phyloP scores from a whole-genome alignment of 441 rosid genomes.

The Cnidoscolus chayamansa region DNA sequence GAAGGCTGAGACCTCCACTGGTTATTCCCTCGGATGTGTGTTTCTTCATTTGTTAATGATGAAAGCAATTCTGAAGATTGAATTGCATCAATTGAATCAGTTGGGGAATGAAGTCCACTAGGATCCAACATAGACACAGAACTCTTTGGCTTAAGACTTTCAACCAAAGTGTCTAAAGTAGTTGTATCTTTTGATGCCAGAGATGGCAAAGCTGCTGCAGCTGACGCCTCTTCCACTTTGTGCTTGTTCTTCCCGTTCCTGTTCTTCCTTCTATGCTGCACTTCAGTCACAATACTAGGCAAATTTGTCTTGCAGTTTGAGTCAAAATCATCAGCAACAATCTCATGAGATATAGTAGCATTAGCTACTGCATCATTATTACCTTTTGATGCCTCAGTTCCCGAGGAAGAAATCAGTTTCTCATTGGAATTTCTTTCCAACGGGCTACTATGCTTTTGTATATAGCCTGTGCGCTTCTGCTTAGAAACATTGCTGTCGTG shows the following conservation, averaged over 20 bases:
- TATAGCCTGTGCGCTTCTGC: constrained; percentile 51
- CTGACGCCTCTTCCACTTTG: constrained; percentile 53
- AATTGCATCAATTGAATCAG: constrained; percentile 45
- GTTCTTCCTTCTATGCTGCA: constrained; percentile 54
- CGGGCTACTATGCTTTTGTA: constrained; percentile 48
- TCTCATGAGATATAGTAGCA: constrained; percentile 33
- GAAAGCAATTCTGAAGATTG: constrained; percentile 44
- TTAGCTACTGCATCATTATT: constrained; percentile 29
- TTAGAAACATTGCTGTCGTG: constrained; percentile 40
- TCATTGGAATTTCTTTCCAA: constrained; percentile 44
- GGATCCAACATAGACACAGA: constrained; percentile 39
- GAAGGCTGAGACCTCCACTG: constrained; percentile 69
- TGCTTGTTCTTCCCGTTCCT: constrained; percentile 62
- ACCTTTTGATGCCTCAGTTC: constrained; percentile 34
- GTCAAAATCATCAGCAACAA: constrained; percentile 33
- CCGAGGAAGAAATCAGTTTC: constrained; percentile 30
- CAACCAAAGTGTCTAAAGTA: constrained; percentile 30
- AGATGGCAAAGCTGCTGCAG: constrained; percentile 32
- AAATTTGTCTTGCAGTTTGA: constrained; percentile 35
- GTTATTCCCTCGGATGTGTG: constrained; percentile 45
- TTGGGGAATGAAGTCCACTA: constrained; percentile 21
- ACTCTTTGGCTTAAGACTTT: constrained; percentile 35
- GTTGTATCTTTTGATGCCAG: constrained; percentile 36
- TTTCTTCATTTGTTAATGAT: constrained; percentile 54
- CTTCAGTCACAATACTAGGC: constrained; percentile 40